Conservation (phyloP, 139 green algal genomes). For the Helicosporidium sp. region DNA sequence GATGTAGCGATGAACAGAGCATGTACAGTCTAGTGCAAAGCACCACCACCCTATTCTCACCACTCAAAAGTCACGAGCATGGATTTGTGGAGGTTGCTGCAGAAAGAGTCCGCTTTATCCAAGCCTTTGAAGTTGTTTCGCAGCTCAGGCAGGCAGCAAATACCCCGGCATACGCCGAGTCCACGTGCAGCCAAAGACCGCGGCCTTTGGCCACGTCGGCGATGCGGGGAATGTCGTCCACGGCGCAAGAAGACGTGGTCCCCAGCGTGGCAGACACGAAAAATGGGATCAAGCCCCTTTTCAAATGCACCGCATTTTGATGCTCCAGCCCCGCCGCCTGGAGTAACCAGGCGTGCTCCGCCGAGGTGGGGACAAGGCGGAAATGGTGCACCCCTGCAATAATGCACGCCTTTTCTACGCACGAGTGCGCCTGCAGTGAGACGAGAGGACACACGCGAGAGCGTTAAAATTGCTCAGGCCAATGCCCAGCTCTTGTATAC, state of each 20-base stretch:
- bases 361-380: constrained; percentile 26
- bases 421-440: constrained; percentile 50
- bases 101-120: constrained; percentile 31
- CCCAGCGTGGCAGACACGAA: constrained; percentile 51
- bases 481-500: too few species aligned
- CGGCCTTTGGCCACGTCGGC: constrained; percentile 7
- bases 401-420: constrained; percentile 58
- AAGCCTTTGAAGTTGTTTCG: constrained; percentile 33
- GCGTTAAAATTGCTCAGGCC: too few species aligned
- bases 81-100: constrained; percentile 53
- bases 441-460: too few species aligned
- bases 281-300: constrained; percentile 43
- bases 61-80: constrained; percentile 73
- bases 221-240: constrained; percentile 37
- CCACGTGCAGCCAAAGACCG: constrained; percentile 65
- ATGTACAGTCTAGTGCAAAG: too few species aligned
- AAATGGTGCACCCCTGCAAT: constrained; percentile 41
- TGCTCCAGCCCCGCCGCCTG: constrained; percentile 23
- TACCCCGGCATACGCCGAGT: constrained; percentile 58
- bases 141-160: constrained; percentile 44
- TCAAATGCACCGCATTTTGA: constrained; percentile 32
- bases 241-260: constrained; percentile 50
- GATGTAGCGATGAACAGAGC: too few species aligned
- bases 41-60: too few species aligned
- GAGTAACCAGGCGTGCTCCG: constrained; percentile 29